Conservation (phyloP, 129 eudicot species). For the Lactuca sativa region DNA sequence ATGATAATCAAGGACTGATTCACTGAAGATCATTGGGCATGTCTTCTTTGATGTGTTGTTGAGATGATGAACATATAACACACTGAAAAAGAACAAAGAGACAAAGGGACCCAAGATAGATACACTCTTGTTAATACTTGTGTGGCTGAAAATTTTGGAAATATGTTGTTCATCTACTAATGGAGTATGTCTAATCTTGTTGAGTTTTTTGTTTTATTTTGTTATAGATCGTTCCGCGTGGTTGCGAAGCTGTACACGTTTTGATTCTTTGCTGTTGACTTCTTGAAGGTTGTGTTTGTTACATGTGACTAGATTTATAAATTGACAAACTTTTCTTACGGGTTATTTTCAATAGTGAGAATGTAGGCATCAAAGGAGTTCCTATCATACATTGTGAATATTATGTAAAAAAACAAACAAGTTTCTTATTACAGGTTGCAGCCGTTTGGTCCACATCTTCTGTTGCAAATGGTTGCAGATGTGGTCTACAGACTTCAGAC, state of each 20-base stretch:
- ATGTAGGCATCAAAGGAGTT: too few relatives aligned
- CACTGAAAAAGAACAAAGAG: slow-evolving; percentile 29
- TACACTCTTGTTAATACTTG: slow-evolving; percentile 5
- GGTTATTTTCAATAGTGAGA: too few relatives aligned
- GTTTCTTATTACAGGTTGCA: too few relatives aligned
- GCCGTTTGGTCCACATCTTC: too few relatives aligned
- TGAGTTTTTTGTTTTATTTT: slow-evolving; percentile 1
- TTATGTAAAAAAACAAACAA: too few relatives aligned
- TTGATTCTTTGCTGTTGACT: not conserved
- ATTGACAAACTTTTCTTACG: too few relatives aligned
- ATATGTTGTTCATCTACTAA: not conserved
- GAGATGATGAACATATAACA: slow-evolving; percentile 8
- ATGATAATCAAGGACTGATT: not conserved
- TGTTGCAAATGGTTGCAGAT: too few relatives aligned
- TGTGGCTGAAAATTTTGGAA: slow-evolving; percentile 19
- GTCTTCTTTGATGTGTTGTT: slow-evolving; percentile 18
- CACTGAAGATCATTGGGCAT: slow-evolving; percentile 10
- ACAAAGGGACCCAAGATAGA: slow-evolving; percentile 35
- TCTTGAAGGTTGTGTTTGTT: too few relatives aligned
- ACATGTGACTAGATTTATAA: too few relatives aligned
- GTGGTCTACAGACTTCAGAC: too few relatives aligned
- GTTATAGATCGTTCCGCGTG: not conserved
- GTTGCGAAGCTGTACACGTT: not conserved
- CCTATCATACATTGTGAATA: too few relatives aligned
- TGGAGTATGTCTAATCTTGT: not conserved